A percentile compares a stretch with the other conserved stretches of the same genome.
Evolutionary conservation across 2,329 filamentous ascomycete species (phyloP).

Genomic region (Exophiala lecanii-corni): DNA sequence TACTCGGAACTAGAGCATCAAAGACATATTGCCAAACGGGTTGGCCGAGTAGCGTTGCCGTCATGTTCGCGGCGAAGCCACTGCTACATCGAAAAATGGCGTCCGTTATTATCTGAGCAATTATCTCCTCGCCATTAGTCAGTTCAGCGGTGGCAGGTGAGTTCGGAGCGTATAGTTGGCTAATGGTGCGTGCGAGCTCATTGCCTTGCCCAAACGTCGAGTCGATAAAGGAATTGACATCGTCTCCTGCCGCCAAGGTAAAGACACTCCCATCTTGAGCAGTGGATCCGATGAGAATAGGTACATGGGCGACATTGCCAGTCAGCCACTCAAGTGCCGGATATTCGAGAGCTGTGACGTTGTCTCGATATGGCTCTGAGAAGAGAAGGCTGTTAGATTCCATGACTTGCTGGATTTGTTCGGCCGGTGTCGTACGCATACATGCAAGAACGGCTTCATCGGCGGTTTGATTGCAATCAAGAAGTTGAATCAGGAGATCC

Average conservation of each 20-base stretch:
- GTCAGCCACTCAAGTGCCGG: constrained; percentile 26
- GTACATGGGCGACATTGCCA: constrained; percentile 33
- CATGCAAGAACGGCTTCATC: constrained; percentile 8
- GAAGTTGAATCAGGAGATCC: constrained; percentile 1
- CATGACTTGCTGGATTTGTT: constrained; percentile 30
- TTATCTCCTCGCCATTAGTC: constrained; percentile 3
- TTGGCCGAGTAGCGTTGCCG: background rate
- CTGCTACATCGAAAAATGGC: constrained; percentile 3
- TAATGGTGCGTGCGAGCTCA: constrained; percentile 20
- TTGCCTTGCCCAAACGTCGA: constrained; percentile 11
- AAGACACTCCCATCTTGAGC: constrained; percentile 35
- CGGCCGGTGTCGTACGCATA: constrained; percentile 4
- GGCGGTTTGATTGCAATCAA: constrained; percentile 3
- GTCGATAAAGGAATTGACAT: constrained; percentile 10
- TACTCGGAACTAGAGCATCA: constrained; percentile 34
- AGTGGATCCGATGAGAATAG: constrained; percentile 33
- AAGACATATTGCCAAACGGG: constrained; percentile 36
- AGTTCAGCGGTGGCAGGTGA: constrained; percentile 4
- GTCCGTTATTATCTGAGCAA: constrained; percentile 8
- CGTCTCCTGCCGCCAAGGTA: constrained; percentile 25
- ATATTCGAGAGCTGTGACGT: constrained; percentile 30
- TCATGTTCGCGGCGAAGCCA: constrained; percentile 15
- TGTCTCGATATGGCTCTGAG: constrained; percentile 29
- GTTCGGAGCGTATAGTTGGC: constrained; percentile 25
- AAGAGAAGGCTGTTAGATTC: constrained; percentile 30